These are phyloP conservation scores for Neurospora sp. DNA, from an alignment of 2,329 filamentous ascomycete genomes.

Conservation along the genomic window DNA sequence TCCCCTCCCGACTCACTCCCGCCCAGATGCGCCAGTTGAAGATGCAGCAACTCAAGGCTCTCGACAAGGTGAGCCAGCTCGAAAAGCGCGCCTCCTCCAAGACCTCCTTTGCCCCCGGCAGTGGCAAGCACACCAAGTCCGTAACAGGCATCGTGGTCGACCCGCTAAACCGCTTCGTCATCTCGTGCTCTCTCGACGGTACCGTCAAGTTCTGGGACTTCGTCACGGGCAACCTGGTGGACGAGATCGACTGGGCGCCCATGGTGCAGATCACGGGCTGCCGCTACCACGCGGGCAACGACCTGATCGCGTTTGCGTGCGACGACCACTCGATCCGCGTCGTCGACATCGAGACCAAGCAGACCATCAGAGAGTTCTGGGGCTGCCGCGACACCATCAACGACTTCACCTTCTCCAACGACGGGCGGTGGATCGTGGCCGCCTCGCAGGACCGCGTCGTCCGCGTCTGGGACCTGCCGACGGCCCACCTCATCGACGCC, in stretches of 20 bases:
- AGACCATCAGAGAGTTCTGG: conserved; percentile 87
- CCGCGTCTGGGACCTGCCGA: conserved; percentile 90
- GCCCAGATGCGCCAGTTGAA: conserved; percentile 69
- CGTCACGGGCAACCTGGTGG: conserved; percentile 63
- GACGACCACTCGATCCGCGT: conserved; percentile 82
- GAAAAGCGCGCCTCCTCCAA: conserved; percentile 31
- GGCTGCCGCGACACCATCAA: conserved; percentile 64
- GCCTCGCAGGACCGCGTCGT: conserved; percentile 72
- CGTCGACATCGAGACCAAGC: conserved; percentile 82
- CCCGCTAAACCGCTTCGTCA: conserved; percentile 73
- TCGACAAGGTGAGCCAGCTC: conserved; percentile 46
- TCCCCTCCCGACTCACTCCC: conserved; percentile 69
- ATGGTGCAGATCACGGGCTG: conserved; percentile 68
- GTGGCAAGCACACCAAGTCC: conserved; percentile 68
- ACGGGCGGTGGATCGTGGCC: conserved; percentile 88
- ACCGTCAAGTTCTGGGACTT: conserved; percentile 99
- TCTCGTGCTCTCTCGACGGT: conserved; percentile 83
- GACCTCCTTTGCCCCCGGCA: conserved; percentile 35
- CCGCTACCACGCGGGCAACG: conserved; percentile 72
- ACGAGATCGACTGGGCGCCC: conserved; percentile 75
- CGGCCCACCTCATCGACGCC: conserved; percentile 88
- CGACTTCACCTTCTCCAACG: conserved; percentile 81
- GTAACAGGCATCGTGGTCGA: conserved; percentile 85
- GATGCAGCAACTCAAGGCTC: conserved; percentile 49
- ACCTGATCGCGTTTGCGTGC: conserved; percentile 80